A percentile compares a stretch with the other conserved stretches of the same genome.
These are phyloP conservation scores for Sporothrix pallida DNA, from an alignment of 2,329 filamentous ascomycete genomes.

Conservation along the genomic window DNA sequence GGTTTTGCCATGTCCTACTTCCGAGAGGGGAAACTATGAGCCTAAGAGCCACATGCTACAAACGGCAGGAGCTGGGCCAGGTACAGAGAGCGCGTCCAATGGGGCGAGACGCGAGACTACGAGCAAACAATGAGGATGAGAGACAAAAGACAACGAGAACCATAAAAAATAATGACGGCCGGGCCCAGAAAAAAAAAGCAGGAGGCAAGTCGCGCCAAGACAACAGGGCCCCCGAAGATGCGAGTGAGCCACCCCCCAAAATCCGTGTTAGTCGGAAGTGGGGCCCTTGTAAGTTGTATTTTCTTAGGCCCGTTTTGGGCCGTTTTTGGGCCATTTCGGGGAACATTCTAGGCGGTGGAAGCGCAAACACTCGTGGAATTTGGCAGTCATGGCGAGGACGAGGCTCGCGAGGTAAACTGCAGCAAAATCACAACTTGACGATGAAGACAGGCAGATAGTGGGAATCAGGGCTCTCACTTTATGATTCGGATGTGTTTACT, in stretches of 20 bases:
- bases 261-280: slow-evolving; percentile 25
- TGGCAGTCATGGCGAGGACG: background rate
- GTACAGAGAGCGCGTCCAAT: background rate
- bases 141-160: background rate
- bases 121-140: background rate
- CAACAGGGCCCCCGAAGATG: background rate
- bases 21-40: slow-evolving; percentile 22
- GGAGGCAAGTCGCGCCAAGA: background rate
- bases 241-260: background rate
- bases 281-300: background rate
- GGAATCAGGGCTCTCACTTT: too few relatives aligned
- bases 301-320: slow-evolving; percentile 3
- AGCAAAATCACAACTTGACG: background rate
- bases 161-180: background rate
- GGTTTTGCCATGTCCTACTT: background rate
- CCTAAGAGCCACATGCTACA: slow-evolving; percentile 15
- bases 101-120: slow-evolving; percentile 17
- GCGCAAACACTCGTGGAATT: background rate
- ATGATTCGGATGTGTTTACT: background rate
- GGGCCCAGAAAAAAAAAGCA: background rate
- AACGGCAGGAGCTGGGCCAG: background rate
- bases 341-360: slow-evolving; percentile 7
- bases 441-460: background rate
- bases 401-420: background rate
- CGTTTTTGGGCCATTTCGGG: slow-evolving; percentile 5